Evolutionary conservation across 2,329 filamentous ascomycete genomes (phyloP), one percentile per base, ranked within the genome.

Genomic region (Talaromyces verruculosus): DNA sequence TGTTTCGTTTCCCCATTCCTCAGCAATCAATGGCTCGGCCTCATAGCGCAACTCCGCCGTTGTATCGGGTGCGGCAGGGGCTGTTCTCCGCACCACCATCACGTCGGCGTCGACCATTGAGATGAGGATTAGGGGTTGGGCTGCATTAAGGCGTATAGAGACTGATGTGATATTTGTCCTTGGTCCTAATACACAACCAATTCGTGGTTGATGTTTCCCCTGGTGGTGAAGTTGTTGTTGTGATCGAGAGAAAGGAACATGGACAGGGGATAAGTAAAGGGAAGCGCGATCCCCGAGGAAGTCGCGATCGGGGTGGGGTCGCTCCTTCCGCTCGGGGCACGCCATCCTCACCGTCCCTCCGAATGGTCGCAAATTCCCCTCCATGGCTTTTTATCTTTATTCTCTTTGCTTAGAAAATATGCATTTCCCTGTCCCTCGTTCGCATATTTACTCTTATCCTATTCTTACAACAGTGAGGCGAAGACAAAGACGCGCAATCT

Each of bases 281-380:
- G 15, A 35, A 6, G 28, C 30, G 51, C 53, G 30, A 57, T 57
- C 30, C 53, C 33, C 33, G n/a, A 57, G 33, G 51, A 37, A 39
- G 53, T 39, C 53, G 53, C 53, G 33, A 57, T 57, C 53, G 53
- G n/a, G 33, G 51, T 35, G 53, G 47, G 53, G 53, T 57, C 33
- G 4, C 33, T 39, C 53, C 15, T 35, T 22, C 30, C 30, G 17
- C 22, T 39, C 53, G 11, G 33, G 51, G 33, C 53, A 57, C 33
- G 53, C 53, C 53, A 37, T 57, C 19, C n/a, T 22, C 30, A 37
- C 19, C 33, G 53, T 22, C 33, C 15, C 33, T 37, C 33, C 33
- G n/a, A 57, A 39, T 57, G 51, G 30, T 10, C 30, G 10, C 5
- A 17, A 6, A 17, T 5, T 11, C 33, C 33, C 33, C 19, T 57